These are phyloP conservation scores for Sugiyamaella neomexicana DNA, from an alignment of 1,139 yeast species.

Conservation along the genomic window DNA sequence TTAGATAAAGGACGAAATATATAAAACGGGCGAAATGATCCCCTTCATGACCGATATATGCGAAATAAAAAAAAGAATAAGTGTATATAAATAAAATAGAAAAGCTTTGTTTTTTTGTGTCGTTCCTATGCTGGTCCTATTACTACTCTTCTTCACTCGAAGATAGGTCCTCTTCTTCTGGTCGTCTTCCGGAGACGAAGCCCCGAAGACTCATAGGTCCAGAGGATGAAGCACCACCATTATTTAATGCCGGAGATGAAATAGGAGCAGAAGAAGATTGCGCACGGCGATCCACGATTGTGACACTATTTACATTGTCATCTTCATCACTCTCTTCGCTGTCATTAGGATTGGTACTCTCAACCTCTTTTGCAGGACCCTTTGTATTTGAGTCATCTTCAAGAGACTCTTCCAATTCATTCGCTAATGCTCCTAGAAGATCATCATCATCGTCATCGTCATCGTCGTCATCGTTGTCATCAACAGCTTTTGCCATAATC, in stretches of 20 bases:
- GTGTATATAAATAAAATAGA: background rate
- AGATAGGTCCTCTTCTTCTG: constrained; percentile 33
- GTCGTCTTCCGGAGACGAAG: constrained; percentile 25
- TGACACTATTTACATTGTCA: constrained; percentile 15
- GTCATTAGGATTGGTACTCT: constrained; percentile 12
- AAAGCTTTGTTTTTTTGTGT: background rate
- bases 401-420: constrained; percentile 33
- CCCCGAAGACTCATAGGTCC: constrained; percentile 33
- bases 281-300: constrained; percentile 16
- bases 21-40: background rate
- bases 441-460: constrained; percentile 38
- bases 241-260: constrained; percentile 11
- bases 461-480: constrained; percentile 32
- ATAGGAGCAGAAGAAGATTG: constrained; percentile 15
- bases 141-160: constrained; percentile 33
- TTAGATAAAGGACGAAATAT: background rate
- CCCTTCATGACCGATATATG: background rate
- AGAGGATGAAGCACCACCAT: background rate
- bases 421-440: constrained; percentile 35
- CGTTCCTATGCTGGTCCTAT: background rate
- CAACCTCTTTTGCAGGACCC: background rate
- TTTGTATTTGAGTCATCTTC: constrained; percentile 27
- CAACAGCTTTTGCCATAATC: constrained; percentile 23
- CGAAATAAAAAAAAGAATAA: background rate
- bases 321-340: constrained; percentile 27